Evolutionary conservation across 2,329 filamentous ascomycete species (phyloP).

Genomic region (Ophiostoma montium): DNA sequence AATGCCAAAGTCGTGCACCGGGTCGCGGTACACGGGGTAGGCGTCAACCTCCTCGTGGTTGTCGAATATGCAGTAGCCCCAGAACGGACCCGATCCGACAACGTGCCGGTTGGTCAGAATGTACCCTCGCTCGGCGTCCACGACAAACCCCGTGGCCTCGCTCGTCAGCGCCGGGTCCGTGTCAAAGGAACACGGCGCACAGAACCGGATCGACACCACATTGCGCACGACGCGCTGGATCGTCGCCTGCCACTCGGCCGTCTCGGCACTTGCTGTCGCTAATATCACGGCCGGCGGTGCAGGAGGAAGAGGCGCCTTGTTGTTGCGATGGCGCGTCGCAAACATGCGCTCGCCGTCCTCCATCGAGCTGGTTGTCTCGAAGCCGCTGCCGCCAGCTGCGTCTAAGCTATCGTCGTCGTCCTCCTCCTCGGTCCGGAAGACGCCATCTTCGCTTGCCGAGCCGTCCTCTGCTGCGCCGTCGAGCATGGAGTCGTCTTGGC

Average conservation of each 20-base stretch:
- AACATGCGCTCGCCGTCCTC: conserved; percentile 4
- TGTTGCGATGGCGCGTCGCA: not conserved
- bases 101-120: conserved; percentile 87
- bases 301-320: conserved; percentile 4
- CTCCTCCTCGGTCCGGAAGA: conserved; percentile 4
- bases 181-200: conserved; percentile 94
- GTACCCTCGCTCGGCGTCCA: conserved; percentile 84
- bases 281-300: conserved; percentile 9
- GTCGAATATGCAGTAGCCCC: conserved; percentile 96
- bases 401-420: conserved; percentile 5
- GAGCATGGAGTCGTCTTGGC: conserved; percentile 4
- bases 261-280: conserved; percentile 17
- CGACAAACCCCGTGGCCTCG: conserved; percentile 94
- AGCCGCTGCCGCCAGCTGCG: not conserved
- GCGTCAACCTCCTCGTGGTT: conserved; percentile 97
- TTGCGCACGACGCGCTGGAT: conserved; percentile 90
- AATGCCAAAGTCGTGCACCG: conserved; percentile 96
- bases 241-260: conserved; percentile 67
- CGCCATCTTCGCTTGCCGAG: not conserved
- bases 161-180: conserved; percentile 89
- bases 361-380: not conserved
- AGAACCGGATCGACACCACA: conserved; percentile 98
- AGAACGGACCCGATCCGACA: conserved; percentile 89
- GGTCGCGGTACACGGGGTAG: conserved; percentile 91
- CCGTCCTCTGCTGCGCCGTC: not conserved